These are phyloP conservation scores for Populus deltoides DNA, from an alignment of 345 rosid species.

Conservation along the genomic window DNA sequence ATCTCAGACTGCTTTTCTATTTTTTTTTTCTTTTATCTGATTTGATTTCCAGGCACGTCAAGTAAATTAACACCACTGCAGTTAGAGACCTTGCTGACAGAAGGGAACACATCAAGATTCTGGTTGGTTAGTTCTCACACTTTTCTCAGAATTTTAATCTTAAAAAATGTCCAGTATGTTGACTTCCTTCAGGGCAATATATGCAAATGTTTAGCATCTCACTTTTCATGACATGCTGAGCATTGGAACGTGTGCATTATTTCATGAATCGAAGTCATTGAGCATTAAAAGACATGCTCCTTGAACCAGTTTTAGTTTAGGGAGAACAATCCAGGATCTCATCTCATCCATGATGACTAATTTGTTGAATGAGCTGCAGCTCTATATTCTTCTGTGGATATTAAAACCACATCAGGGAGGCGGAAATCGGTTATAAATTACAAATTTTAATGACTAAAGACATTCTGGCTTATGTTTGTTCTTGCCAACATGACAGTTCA, in stretches of 20 bases:
- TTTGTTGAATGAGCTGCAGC: background rate
- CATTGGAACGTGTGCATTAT: too few relatives aligned
- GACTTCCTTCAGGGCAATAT: background rate
- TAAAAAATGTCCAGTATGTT: background rate
- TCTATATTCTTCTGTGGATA: background rate
- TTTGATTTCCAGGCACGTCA: slow-evolving; percentile 48
- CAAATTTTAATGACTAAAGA: background rate
- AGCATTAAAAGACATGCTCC: background rate
- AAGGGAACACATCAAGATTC: slow-evolving; percentile 68
- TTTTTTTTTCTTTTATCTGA: background rate
- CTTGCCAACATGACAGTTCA: background rate
- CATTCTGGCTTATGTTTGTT: background rate
- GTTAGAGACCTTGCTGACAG: slow-evolving; percentile 70
- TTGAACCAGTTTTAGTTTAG: background rate
- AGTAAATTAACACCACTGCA: slow-evolving; percentile 80
- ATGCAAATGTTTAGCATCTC: background rate
- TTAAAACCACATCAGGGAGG: background rate
- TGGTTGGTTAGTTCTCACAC: slow-evolving; percentile 75
- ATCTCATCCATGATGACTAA: background rate
- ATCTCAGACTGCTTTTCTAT: background rate
- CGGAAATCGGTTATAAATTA: background rate
- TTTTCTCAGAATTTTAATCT: slow-evolving; percentile 7
- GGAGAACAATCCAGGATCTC: background rate
- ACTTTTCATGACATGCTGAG: background rate
- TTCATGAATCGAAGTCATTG: background rate